A percentile compares a stretch with the other conserved stretches of the same genome.
These are phyloP conservation scores for Graphilbum ipis-grandicollis DNA, from an alignment of 2,329 filamentous ascomycete species.

Conservation along the genomic window DNA sequence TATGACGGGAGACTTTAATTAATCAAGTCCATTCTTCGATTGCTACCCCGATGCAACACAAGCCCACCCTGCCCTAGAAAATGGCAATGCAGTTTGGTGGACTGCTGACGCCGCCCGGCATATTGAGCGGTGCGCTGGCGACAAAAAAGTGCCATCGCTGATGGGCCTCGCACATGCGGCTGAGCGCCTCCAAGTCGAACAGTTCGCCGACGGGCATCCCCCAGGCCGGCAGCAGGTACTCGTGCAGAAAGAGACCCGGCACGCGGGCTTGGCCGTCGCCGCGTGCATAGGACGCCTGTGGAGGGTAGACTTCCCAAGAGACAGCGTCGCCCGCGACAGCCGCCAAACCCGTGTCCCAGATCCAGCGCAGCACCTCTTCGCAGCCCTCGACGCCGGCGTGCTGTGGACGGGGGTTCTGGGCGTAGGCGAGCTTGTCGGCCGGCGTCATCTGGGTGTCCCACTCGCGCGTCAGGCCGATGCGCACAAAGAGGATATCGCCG, in stretches of 20 bases:
- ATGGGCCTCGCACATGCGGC: slow-evolving; percentile 14
- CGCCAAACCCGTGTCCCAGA: slow-evolving; percentile 27
- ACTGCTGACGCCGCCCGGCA: slow-evolving; percentile 18
- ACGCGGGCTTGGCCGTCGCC: slow-evolving; percentile 12
- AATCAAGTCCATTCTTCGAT: too few relatives aligned
- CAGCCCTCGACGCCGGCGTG: slow-evolving; percentile 21
- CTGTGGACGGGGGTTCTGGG: slow-evolving; percentile 6
- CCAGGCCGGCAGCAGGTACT: slow-evolving; percentile 28
- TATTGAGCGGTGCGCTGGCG: slow-evolving; percentile 18
- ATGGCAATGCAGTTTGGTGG: slow-evolving; percentile 19
- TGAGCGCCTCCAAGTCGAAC: slow-evolving; percentile 24
- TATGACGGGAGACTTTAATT: too few relatives aligned
- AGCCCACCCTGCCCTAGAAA: slow-evolving; percentile 10
- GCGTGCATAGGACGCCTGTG: slow-evolving; percentile 9
- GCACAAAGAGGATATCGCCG: slow-evolving; percentile 20
- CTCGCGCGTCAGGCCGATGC: slow-evolving; percentile 15
- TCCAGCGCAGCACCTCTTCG: slow-evolving; percentile 19
- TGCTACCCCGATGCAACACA: too few relatives aligned
- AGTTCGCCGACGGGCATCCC: slow-evolving; percentile 30
- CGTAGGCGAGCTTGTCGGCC: slow-evolving; percentile 12
- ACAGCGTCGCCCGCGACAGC: slow-evolving; percentile 25
- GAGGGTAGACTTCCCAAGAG: slow-evolving; percentile 23
- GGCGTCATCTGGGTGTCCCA: slow-evolving; percentile 10
- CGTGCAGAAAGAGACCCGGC: slow-evolving; percentile 11
- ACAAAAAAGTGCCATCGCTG: slow-evolving; percentile 21